Base-by-base conservation (phyloP, 306 rosid species). In the Calophaca sinica region DNA sequence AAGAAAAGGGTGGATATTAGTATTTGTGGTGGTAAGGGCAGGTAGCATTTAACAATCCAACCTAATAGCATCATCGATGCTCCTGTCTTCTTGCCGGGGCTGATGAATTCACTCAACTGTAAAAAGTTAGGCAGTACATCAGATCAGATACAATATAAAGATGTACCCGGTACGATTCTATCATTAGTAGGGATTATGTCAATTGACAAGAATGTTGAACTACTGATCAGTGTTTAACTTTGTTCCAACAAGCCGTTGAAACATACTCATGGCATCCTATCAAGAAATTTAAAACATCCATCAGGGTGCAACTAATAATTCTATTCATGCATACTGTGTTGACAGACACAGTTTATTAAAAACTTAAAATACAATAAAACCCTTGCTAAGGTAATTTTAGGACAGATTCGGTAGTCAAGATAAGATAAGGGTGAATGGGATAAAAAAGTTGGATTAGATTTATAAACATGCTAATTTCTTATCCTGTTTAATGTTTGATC, bases 51-150 rank as follows among this genome's bases (percentile, higher is more conserved):
- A 57, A 49, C 8, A 45, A 68, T 44, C 51, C 44, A 80, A 29
- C 62, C 67, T 64, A 33, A 36, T 7, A 26, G 31, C 75, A 49
- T 55, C 75, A 49, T 55, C 59, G 32, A 66, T 79, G 62, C 13
- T 44, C 36, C 50, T 54, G 6, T 52, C 53, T 62, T 52, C 49
- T 2, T 35, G 49, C n/a, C 38, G 10, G 54, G 38, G 9, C 5
- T 57, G 12, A 67, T 48, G 31, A 36, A 28, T 41, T 53, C 57
- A 26, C 49, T 54, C 75, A 58, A 53, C n/a, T 20, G 9, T 62
- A 1, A 4, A 57, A 57, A 41, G 38, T 72, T 61, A 70, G 53
- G 70, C 51, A 31, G 26, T 28, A 38, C 35, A 39, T 59, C 59
- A 38, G 46, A 39, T 59, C 59, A 38, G 46, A 28, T 29, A 14